These are phyloP conservation scores for Collybia sp. DNA, from an alignment of 768 basidiomycete species.

Conservation along the genomic window DNA sequence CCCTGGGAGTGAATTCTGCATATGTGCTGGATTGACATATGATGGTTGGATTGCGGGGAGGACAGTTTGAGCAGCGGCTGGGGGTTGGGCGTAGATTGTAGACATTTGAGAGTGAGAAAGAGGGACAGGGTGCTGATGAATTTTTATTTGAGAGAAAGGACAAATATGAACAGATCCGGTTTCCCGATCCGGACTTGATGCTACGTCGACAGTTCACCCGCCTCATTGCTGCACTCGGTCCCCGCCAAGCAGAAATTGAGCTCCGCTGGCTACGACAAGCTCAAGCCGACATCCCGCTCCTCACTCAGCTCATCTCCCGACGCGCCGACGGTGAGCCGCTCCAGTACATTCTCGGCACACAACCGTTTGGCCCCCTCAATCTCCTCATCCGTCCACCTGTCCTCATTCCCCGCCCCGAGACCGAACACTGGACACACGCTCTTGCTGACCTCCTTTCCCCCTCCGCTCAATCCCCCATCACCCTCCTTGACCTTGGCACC, in stretches of 20 bases:
- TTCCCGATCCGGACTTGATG: slow-evolving; percentile 6
- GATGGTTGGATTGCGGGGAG: slow-evolving; percentile 24
- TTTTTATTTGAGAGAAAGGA: background rate
- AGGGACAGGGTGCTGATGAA: background rate
- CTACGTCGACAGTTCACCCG: slow-evolving; percentile 15
- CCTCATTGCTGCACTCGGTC: slow-evolving; percentile 24
- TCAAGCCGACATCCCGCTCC: slow-evolving; percentile 12
- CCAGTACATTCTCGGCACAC: slow-evolving; percentile 86
- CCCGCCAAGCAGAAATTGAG: slow-evolving; percentile 32
- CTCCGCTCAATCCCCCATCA: slow-evolving; percentile 25
- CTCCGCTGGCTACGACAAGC: slow-evolving; percentile 39
- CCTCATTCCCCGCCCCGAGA: slow-evolving; percentile 94
- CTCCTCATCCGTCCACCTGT: slow-evolving; percentile 72
- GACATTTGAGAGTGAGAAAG: too few species aligned
- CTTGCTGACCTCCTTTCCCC: slow-evolving; percentile 47
- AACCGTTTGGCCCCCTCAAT: slow-evolving; percentile 83
- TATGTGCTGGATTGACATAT: slow-evolving; percentile 39
- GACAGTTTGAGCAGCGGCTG: slow-evolving; percentile 32
- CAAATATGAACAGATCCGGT: background rate
- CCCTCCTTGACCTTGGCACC: slow-evolving; percentile 85
- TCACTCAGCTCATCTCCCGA: slow-evolving; percentile 48
- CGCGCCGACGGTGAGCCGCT: slow-evolving; percentile 72
- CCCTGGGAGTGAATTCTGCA: slow-evolving; percentile 39
- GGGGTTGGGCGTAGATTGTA: slow-evolving; percentile 11
- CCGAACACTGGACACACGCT: slow-evolving; percentile 74